Evolutionary conservation across 1,284 basidiomycete species (phyloP).

Genomic region (Austroboletus novae-zelandiae): DNA sequence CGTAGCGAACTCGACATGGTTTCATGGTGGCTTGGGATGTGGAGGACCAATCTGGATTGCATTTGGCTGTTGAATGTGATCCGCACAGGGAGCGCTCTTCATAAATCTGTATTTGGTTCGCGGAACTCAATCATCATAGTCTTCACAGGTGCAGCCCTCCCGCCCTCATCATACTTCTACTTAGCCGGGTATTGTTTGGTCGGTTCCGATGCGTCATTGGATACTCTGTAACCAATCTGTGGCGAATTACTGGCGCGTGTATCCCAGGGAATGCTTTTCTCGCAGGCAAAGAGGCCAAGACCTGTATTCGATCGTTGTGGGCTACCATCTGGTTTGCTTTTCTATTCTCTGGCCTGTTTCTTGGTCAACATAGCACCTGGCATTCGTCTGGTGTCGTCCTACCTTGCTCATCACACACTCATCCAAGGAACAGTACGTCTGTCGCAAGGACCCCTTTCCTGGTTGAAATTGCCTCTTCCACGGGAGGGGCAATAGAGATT

Average conservation of each 20-base stretch:
- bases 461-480: slow-evolving; percentile 22
- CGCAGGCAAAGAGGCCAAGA: slow-evolving; percentile 23
- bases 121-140: slow-evolving; percentile 12
- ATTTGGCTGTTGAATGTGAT: slow-evolving; percentile 26
- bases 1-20: slow-evolving; percentile 33
- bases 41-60: slow-evolving; percentile 22
- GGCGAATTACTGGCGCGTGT: slow-evolving; percentile 5
- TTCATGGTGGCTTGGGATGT: slow-evolving; percentile 30
- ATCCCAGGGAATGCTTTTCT: slow-evolving; percentile 1
- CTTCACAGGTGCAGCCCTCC: slow-evolving; percentile 20
- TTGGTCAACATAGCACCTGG: slow-evolving; percentile 5
- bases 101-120: slow-evolving; percentile 10
- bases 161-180: slow-evolving; percentile 23
- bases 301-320: slow-evolving; percentile 16
- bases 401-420: slow-evolving; percentile 8
- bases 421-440: slow-evolving; percentile 8
- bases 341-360: slow-evolving; percentile 20
- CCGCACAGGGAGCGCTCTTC: slow-evolving; percentile 30
- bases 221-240: slow-evolving; percentile 16
- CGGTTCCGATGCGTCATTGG: slow-evolving; percentile 15
- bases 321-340: slow-evolving; percentile 12
- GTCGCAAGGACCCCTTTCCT: slow-evolving; percentile 8
- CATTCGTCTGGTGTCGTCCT: slow-evolving; percentile 6
- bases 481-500: slow-evolving; percentile 33
- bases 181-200: slow-evolving; percentile 18